Percentiles rank a stretch among this genome's conserved stretches.
Conservation (phyloP, 805 yeast genomes). For the Spathaspora passalidarum region DNA sequence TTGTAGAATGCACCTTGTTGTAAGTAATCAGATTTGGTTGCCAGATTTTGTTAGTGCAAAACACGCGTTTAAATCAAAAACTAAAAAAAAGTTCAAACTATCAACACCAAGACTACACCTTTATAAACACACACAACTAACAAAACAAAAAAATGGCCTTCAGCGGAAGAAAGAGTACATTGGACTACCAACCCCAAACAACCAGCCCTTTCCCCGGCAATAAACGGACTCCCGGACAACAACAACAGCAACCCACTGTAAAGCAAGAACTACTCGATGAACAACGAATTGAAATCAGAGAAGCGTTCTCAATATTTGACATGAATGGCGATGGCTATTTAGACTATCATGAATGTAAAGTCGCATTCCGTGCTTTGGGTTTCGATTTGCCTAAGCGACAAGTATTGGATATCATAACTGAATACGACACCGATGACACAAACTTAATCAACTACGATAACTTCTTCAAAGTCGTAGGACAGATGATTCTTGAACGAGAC, state of each 20-base stretch:
- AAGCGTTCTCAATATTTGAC: conserved; percentile 88
- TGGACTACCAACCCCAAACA: neutral
- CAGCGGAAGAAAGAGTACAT: too few species aligned
- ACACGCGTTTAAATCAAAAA: too few species aligned
- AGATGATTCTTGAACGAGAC: conserved; percentile 79
- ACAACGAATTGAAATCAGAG: conserved; percentile 86
- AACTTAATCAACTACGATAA: conserved; percentile 75
- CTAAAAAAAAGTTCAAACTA: too few species aligned
- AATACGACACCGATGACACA: conserved; percentile 75
- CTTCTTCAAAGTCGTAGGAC: conserved; percentile 76
- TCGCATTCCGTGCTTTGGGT: conserved; percentile 91
- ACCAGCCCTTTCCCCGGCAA: neutral
- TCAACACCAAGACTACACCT: too few species aligned
- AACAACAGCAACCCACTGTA: conserved; percentile 14
- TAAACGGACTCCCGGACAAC: neutral
- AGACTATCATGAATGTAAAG: conserved; percentile 91
- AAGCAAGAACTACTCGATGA: conserved; percentile 74
- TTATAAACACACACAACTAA: too few species aligned
- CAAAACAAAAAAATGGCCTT: too few species aligned
- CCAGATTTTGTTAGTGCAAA: too few species aligned
- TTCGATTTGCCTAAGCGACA: conserved; percentile 78
- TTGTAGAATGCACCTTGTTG: too few species aligned
- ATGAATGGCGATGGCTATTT: conserved; percentile 86
- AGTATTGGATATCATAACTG: conserved; percentile 71
- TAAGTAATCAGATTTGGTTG: too few species aligned